Base-by-base conservation (phyloP, 495 filamentous ascomycete species). In the Daldinia concentrica region DNA sequence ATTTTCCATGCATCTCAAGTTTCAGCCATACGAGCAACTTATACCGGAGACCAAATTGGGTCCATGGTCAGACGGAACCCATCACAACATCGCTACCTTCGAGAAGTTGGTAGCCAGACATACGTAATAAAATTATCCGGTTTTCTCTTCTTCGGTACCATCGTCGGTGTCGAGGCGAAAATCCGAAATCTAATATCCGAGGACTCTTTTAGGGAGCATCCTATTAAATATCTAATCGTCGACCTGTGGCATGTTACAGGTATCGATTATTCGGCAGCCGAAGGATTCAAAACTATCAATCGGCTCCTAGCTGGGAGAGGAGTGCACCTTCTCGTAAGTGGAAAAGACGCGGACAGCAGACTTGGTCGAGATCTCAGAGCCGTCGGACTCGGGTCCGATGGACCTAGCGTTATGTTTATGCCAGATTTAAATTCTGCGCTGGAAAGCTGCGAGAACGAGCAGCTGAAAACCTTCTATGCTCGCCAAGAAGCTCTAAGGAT, bases 131-230 rank as follows among this genome's bases (percentile, higher is more conserved):
- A 98, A 79, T 86, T 98, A 27, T 89, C 91, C 12, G 94, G 95
- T 1, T 97, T 93, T 69, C 86, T 98, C 7, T 99, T 98, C 82
- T 99, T 99, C 72, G 95, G 95, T 6, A 97, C 94, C 0, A 98
- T 99, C 59, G 93, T 97, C 30, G 91, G 90, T 34, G 94, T 99
- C 3, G 95, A 99, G 79, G 91, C 91, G 61, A 90, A 90, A 59
- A 92, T 97, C 74, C 87, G 93, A 22, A 87, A 83, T 1, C 80
- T 98, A 56, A 90, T 98, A 32, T 87, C 93, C 43, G 93, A 95
- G 22, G 89, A 97, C 54, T 86, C 89, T 1, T 97, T 97, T 78
- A 82, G 81, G 37, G 75, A 83, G 52, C 88, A 87, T 27, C 95
- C 94, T 0, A 97, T 98, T 73, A 89, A 91, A 65, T 98, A 91